Conservation (phyloP, 352 stramenopile species). For the Sclerospora graminicola region DNA sequence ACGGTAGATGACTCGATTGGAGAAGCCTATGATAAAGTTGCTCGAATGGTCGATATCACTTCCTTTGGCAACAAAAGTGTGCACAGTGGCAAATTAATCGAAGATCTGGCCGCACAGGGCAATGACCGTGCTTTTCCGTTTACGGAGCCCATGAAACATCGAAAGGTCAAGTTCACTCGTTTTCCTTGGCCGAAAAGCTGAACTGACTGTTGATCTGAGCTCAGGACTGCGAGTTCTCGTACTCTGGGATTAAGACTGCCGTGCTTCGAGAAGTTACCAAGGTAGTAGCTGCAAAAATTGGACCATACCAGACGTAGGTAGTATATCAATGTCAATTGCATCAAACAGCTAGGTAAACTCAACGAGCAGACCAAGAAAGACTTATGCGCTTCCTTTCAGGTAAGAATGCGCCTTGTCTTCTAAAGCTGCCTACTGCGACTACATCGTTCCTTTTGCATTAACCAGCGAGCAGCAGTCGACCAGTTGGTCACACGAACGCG, state of each 20-base stretch:
- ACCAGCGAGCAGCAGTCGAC: constrained; percentile 37
- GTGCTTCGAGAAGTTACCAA: constrained; percentile 80
- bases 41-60: constrained; percentile 88
- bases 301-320: neutral
- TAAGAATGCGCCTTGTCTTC: constrained; percentile 5
- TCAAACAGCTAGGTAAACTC: constrained; percentile 36
- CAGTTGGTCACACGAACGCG: constrained; percentile 68
- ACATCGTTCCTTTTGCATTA: neutral
- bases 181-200: neutral
- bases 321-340: too few relatives aligned
- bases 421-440: too few relatives aligned
- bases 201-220: neutral
- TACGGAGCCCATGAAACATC: constrained; percentile 87
- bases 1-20: constrained; percentile 97
- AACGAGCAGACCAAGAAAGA: constrained; percentile 61
- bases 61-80: constrained; percentile 24
- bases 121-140: constrained; percentile 86
- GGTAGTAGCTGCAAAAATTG: constrained; percentile 13
- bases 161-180: constrained; percentile 22
- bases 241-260: constrained; percentile 96
- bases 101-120: constrained; percentile 84
- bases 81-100: constrained; percentile 92
- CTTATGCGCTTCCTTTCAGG: constrained; percentile 92
- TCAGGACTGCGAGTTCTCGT: constrained; percentile 95
- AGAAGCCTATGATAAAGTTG: constrained; percentile 98